Percentiles rank a stretch among this genome's conserved stretches.
These are phyloP conservation scores for Pilobolus umbonatus DNA, from an alignment of 192 early-diverging fungal species.

Conservation along the genomic window DNA sequence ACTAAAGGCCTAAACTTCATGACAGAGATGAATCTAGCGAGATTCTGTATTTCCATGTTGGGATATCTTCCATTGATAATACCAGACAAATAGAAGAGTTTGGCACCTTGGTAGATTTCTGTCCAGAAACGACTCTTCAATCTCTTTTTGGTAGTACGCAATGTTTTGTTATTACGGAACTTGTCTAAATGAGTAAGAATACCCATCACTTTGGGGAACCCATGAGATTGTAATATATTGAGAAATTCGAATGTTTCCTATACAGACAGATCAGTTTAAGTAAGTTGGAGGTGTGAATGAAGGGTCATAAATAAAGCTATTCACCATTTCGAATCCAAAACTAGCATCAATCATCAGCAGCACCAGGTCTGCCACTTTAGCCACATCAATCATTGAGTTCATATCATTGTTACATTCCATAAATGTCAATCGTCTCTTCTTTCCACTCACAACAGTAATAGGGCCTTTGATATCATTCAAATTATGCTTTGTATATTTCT, in stretches of 20 bases:
- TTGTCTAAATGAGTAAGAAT: constrained; percentile 95
- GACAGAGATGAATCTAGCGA: constrained; percentile 96
- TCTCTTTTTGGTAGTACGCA: constrained; percentile 85
- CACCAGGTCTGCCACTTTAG: constrained; percentile 94
- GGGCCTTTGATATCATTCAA: constrained; percentile 90
- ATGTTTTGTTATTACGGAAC: constrained; percentile 90
- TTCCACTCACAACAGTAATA: constrained; percentile 94
- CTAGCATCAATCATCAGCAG: constrained; percentile 93
- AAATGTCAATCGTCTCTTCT: constrained; percentile 93
- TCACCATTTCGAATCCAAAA: constrained; percentile 97
- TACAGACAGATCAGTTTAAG: not conserved
- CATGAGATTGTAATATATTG: constrained; percentile 94
- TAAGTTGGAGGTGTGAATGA: too few relatives aligned
- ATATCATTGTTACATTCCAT: constrained; percentile 97
- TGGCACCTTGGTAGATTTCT: constrained; percentile 99
- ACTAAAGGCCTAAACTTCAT: constrained; percentile 96
- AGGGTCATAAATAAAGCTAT: too few relatives aligned
- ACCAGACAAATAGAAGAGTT: constrained; percentile 97
- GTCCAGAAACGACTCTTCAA: constrained; percentile 99
- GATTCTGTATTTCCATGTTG: constrained; percentile 90
- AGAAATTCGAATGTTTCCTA: constrained; percentile 98
- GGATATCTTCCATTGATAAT: constrained; percentile 92
- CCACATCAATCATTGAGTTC: constrained; percentile 96
- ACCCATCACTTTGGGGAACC: constrained; percentile 97
- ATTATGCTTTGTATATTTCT: constrained; percentile 92